Base-by-base conservation (phyloP, 2,329 filamentous ascomycete genomes). In the Eurotiales sp. region DNA sequence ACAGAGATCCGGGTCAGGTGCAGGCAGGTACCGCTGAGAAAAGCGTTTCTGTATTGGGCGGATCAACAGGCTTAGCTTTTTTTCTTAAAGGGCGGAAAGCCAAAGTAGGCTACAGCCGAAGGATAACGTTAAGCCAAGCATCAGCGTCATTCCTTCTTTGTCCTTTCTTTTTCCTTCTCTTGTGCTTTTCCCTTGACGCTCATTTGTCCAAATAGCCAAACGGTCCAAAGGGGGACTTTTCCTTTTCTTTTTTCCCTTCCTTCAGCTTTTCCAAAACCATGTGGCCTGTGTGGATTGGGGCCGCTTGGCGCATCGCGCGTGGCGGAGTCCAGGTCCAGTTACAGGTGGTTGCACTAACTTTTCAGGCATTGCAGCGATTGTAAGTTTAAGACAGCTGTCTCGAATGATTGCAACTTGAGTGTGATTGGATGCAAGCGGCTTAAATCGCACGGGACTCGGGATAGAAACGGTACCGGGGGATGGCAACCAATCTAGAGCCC, bases 181-280 rank as follows among this genome's bases (percentile, higher is more conserved):
- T n/a, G n/a, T n/a, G n/a, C 15, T 36, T 4, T 36, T 19, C 8
- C 29, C n/a, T n/a, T n/a, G n/a, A n/a, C n/a, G n/a, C n/a, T n/a
- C 27, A 49, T 49, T 49, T 27, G 36, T 22, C 23, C 21, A 11
- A 39, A 27, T 11, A 17, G 22, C 21, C 44, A 30, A 37, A 36
- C 3, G n/a, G 34, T 8, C 45, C 22, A 27, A 30, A 37, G 10
- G 23, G 14, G 37, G 23, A 15, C 11, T 19, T 40, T 22, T 47
- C 46, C 46, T 40, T 39, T 23, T 29, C 19, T 27, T 32, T 42
- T 23, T n/a, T 32, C 32, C 30, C 29, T 46, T 36, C 44, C 39
- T 48, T 50, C 47, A 50, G 47, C 47, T 50, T 40, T 32, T 30
- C 21, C 37, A 50, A 43, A 43, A 34, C 47, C 47, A 50, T 50